Conservation (phyloP, 768 basidiomycete genomes). For the Suillus placidus region DNA sequence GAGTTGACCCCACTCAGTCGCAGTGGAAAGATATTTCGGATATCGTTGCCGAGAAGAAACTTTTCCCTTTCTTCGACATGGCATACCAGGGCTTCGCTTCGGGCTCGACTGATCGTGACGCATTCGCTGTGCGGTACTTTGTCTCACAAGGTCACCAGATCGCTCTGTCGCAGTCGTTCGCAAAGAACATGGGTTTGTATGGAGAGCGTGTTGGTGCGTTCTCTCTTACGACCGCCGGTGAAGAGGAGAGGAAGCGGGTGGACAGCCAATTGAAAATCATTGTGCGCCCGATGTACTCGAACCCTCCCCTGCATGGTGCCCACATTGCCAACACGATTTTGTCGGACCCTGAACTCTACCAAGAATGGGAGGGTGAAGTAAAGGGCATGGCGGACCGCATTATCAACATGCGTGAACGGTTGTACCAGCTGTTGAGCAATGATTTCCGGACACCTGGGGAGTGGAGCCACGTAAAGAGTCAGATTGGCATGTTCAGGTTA, state of each 20-base stretch:
- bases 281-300: constrained; percentile 96
- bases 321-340: constrained; percentile 86
- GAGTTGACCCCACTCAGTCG: constrained; percentile 89
- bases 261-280: constrained; percentile 96
- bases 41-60: constrained; percentile 81
- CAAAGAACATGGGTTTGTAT: constrained; percentile 99
- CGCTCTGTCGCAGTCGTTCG: constrained; percentile 93
- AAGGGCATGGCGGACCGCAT: constrained; percentile 96
- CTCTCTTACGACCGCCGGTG: constrained; percentile 70
- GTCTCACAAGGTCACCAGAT: constrained; percentile 88
- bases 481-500: constrained; percentile 98
- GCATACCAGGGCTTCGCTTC: constrained; percentile 99
- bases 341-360: constrained; percentile 69
- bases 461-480: constrained; percentile 94
- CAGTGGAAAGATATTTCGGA: constrained; percentile 94
- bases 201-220: constrained; percentile 98
- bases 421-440: constrained; percentile 77
- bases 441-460: constrained; percentile 88
- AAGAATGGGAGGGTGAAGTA: constrained; percentile 89
- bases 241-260: constrained; percentile 82
- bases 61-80: constrained; percentile 99
- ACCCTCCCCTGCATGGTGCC: constrained; percentile 92
- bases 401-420: constrained; percentile 86
- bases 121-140: constrained; percentile 94
- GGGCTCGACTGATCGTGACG: constrained; percentile 86